Evolutionary conservation across 2,329 filamentous ascomycete species (phyloP), one percentile per base, ranked within the genome.

Genomic region (Diaporthe sp.): DNA sequence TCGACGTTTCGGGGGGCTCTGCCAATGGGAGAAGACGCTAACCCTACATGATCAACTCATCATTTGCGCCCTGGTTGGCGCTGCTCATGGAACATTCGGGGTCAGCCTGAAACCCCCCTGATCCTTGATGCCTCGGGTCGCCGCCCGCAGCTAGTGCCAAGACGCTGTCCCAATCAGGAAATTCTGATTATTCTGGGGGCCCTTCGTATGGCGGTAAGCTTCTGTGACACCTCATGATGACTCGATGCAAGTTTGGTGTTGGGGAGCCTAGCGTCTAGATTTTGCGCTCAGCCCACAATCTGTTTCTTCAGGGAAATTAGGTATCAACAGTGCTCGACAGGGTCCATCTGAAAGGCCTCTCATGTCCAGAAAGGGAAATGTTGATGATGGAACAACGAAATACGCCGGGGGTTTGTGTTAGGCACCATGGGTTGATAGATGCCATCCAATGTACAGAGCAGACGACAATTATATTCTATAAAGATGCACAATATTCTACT

Each of bases 171-270:
- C 47, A 19, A 73, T 61, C 9, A 25, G 73, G 73, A 61, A 75
- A 73, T 74, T 15, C 35, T 74, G 73, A 74, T 74, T 72, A 74
- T 53, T 19, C 19, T 2, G 9, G n/a, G n/a, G 9, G 10, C 63
- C n/a, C 2, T 17, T 2, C 1, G 22, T 17, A 22, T 44, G 22
- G 63, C 42, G 25, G 61, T 44, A 44, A 35, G n/a, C 61, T 17
- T 32, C 44, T 65, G 25, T 37, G 30, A 27, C 30, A 19, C 22
- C n/a, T 51, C 61, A 4, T 30, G 17, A 7, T 27, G 59, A 61
- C 37, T 27, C 17, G 58, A 27, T 17, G 22, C 32, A 35, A 44
- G 30, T n/a, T 66, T 51, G 39, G 12, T 53, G 30, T 37, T 25
- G 32, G 9, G 10, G 25, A 15, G 44, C 13, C 44, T 66, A 32